Percentiles rank a stretch among this genome's conserved stretches.
Evolutionary conservation across 257 asterid species (phyloP).

Genomic region (Fraxinus cuspidata): DNA sequence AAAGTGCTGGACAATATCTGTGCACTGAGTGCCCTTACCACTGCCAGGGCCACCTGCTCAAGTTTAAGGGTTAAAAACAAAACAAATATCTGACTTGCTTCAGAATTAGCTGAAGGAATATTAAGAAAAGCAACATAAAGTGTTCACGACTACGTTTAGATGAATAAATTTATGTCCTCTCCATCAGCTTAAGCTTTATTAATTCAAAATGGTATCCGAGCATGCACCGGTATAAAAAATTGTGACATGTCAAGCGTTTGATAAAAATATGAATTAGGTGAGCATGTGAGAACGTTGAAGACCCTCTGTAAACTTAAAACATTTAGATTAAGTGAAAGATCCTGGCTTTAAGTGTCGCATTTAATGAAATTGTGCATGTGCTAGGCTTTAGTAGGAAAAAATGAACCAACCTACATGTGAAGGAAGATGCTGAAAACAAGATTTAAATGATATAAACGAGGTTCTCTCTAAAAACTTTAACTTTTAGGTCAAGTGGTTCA

Average conservation of each 20-base stretch:
- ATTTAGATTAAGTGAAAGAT: no score
- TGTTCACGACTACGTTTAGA: not conserved
- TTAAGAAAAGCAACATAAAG: conserved; percentile 9
- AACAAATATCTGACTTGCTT: not conserved
- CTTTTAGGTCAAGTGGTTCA: not conserved
- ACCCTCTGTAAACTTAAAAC: no score
- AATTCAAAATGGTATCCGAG: not conserved
- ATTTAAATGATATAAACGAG: not conserved
- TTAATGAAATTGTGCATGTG: no score
- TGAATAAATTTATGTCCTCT: not conserved
- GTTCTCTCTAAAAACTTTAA: no score
- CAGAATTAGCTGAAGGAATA: not conserved
- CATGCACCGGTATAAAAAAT: not conserved
- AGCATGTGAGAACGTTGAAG: not conserved
- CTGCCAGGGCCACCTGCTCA: conserved; percentile 95
- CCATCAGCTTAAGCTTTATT: not conserved
- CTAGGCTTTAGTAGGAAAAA: no score
- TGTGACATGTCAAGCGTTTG: not conserved
- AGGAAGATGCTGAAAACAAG: no score
- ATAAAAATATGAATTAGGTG: not conserved
- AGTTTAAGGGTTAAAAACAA: conserved; percentile 15
- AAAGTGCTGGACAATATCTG: conserved; percentile 68
- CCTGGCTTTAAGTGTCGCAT: no score
- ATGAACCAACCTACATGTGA: no score
- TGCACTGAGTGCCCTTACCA: conserved; percentile 96